A percentile compares a stretch with the other conserved stretches of the same genome.
These are phyloP conservation scores for Medicago lupulina DNA, from an alignment of 306 rosid genomes.

Conservation along the genomic window DNA sequence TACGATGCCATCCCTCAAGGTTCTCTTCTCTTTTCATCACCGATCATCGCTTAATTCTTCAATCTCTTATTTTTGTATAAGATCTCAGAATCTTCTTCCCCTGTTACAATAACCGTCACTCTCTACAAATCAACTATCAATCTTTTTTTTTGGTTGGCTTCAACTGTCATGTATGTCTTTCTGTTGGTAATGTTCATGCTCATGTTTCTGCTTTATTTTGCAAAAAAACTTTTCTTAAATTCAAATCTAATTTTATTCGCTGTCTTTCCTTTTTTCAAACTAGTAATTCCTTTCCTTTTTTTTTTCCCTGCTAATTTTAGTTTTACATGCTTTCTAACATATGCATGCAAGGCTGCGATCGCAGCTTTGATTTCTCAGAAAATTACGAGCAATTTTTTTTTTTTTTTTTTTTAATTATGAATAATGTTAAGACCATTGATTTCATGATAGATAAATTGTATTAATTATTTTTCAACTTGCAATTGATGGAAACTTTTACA, in stretches of 20 bases:
- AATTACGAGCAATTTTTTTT: not conserved
- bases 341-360: no score
- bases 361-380: not conserved
- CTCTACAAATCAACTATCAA: not conserved
- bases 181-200: slow-evolving; percentile 17
- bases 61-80: slow-evolving; percentile 12
- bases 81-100: slow-evolving; percentile 42
- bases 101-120: not conserved
- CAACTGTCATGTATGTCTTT: not conserved
- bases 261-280: slow-evolving; percentile 7
- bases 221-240: not conserved
- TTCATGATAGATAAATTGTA: not conserved
- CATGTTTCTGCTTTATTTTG: slow-evolving; percentile 28
- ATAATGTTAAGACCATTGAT: not conserved
- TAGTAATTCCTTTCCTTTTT: not conserved
- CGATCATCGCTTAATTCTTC: slow-evolving; percentile 24
- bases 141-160: not conserved
- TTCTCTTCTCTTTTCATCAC: slow-evolving; percentile 15
- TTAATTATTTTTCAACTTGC: slow-evolving; percentile 17
- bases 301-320: not conserved
- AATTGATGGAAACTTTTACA: slow-evolving; percentile 9
- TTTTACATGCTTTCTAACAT: no score
- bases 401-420: not conserved
- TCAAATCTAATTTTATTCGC: slow-evolving; percentile 8
- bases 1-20: slow-evolving; percentile 50